These are phyloP conservation scores for Comarum palustre DNA, from an alignment of 306 rosid species.

Conservation along the genomic window DNA sequence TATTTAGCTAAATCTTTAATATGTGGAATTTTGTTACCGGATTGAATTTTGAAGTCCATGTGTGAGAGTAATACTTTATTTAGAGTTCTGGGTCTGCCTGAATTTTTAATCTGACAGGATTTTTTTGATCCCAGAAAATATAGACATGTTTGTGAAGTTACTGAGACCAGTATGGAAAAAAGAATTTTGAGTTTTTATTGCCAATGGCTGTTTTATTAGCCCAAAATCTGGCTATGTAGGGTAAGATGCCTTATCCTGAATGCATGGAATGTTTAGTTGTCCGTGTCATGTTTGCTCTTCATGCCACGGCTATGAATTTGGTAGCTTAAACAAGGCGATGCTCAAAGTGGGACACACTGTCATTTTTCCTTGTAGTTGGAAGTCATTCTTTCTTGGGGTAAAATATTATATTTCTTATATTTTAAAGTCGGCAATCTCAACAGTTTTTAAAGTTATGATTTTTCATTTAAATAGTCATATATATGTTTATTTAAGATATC, in stretches of 20 bases:
- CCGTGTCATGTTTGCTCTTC: background rate
- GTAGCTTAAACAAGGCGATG: background rate
- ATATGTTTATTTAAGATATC: no score
- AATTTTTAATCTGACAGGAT: constrained; percentile 28
- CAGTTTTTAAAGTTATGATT: no score
- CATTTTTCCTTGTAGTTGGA: background rate
- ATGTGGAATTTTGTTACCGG: constrained; percentile 45
- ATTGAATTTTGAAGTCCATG: constrained; percentile 30
- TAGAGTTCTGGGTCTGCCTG: constrained; percentile 48
- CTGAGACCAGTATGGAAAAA: background rate
- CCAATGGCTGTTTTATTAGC: background rate
- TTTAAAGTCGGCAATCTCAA: no score
- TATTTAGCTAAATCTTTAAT: constrained; percentile 40
- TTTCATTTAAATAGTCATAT: no score
- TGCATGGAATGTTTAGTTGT: background rate
- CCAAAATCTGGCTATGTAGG: background rate
- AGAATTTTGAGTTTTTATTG: background rate
- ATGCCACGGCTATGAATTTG: background rate
- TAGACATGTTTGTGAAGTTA: constrained; percentile 14
- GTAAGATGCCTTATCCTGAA: background rate
- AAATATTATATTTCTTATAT: accelerated
- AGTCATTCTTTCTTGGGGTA: no score
- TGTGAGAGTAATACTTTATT: constrained; percentile 34
- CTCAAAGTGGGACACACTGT: no score
- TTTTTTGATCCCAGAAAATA: constrained; percentile 7